Conservation (phyloP, 306 rosid genomes). For the Pueraria montana region DNA sequence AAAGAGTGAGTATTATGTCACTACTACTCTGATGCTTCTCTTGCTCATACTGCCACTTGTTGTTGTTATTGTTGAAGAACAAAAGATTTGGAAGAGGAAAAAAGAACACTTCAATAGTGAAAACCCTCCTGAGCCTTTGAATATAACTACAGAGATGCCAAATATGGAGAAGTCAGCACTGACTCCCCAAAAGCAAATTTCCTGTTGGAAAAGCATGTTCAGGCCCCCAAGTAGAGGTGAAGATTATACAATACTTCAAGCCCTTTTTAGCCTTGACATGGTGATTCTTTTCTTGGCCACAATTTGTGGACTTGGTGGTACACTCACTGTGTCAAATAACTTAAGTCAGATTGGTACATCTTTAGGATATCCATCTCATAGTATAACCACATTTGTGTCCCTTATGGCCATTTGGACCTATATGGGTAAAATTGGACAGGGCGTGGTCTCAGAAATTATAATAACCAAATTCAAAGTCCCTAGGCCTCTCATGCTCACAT, state of each 20-base stretch:
- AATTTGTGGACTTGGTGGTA: constrained; percentile 73
- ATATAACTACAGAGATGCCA: constrained; percentile 38
- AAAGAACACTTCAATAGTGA: neutral
- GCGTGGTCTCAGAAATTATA: constrained; percentile 56
- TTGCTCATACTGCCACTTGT: constrained; percentile 62
- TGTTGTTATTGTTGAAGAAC: constrained; percentile 62
- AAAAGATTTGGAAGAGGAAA: constrained; percentile 47
- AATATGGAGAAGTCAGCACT: neutral
- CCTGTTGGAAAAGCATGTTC: constrained; percentile 50
- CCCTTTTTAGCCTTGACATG: constrained; percentile 70
- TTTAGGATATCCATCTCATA: constrained; percentile 52
- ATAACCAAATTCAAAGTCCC: constrained; percentile 53
- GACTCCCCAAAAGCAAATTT: neutral
- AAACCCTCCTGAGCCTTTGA: constrained; percentile 33
- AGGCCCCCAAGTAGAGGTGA: constrained; percentile 61
- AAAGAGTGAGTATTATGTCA: constrained; percentile 48
- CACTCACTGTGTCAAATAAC: constrained; percentile 62
- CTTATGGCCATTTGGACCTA: constrained; percentile 66
- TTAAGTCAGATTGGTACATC: constrained; percentile 69
- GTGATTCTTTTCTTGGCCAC: constrained; percentile 57
- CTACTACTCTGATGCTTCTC: constrained; percentile 53
- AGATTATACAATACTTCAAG: constrained; percentile 70
- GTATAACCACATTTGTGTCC: constrained; percentile 64
- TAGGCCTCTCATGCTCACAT: constrained; percentile 63
- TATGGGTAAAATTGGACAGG: constrained; percentile 56